A percentile compares a stretch with the other conserved stretches of the same genome.
phyloP scores from a whole-genome alignment of 2,329 filamentous ascomycete species.

The Zymoseptoria tritici region DNA sequence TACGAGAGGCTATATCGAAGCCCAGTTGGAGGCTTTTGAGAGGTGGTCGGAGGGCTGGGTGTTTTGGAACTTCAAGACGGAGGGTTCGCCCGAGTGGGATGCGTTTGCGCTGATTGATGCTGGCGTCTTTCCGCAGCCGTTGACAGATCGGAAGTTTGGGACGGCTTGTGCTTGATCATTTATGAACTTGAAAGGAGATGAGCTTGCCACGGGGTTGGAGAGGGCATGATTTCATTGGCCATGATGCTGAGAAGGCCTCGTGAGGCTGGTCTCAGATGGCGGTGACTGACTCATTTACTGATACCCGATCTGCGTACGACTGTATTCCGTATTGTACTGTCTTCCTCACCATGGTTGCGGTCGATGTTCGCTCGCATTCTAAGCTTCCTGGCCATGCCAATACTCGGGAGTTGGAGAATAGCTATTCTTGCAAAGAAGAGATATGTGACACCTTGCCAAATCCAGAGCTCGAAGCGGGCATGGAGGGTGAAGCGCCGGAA shows the following conservation, averaged over 20 bases:
- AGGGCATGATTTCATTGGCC: no score
- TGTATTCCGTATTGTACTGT: not conserved
- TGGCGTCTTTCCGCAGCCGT: slow-evolving; percentile 45
- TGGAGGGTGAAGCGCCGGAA: no score
- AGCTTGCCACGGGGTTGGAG: not conserved
- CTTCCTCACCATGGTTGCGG: no score
- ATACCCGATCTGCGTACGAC: not conserved
- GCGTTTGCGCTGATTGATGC: slow-evolving; percentile 42
- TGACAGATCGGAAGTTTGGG: slow-evolving; percentile 25
- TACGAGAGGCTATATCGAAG: slow-evolving; percentile 46
- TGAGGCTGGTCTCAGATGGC: not conserved
- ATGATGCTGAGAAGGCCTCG: not conserved
- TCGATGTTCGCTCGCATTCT: no score
- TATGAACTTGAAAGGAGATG: not conserved
- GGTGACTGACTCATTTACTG: not conserved
- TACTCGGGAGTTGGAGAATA: no score
- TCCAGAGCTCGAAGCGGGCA: no score
- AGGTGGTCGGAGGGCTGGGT: slow-evolving; percentile 47
- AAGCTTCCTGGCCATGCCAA: no score
- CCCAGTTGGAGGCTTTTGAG: slow-evolving; percentile 49
- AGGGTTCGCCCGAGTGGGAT: slow-evolving; percentile 46
- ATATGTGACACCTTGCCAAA: no score
- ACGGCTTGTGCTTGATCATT: slow-evolving; percentile 21
- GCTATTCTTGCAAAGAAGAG: no score
- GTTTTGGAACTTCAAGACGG: slow-evolving; percentile 55